Base-by-base conservation (phyloP, 345 rosid genomes). In the Sisymbrium irio region DNA sequence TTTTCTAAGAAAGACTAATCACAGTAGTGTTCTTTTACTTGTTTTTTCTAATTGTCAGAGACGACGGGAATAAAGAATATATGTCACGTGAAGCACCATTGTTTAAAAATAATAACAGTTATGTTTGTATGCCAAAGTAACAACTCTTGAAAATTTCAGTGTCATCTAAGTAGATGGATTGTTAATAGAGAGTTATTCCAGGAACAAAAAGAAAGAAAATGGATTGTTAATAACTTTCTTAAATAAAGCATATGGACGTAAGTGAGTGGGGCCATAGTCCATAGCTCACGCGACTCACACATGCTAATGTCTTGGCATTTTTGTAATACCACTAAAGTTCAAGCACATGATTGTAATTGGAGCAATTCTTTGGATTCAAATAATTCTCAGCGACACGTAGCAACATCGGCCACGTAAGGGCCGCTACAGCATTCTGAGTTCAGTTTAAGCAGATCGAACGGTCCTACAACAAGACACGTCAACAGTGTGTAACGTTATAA, bases 241-340 rank as follows among this genome's bases (percentile, higher is more conserved):
- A 36, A 36, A 9, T 9, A 36, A 36, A 37, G 41, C 41, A 37
- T 2, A 33, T 39, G 42, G 5, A 12, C 5, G 61, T 49, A 45
- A 66, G 73, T 51, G 57, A 66, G 73, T 51, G 57, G 73, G 73
- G 45, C 28, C 69, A 66, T 2, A 30, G 37, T 7, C 67, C 55
- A 37, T 30, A 50, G 67, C 61, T 74, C 78, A 74, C 62, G 73
- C 67, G 55, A 58, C 45, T 59, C 62, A 19, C 79, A 75, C 79
- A 68, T 68, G 79, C 50, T 41, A 36, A 36, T 67, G 55, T 44
- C 19, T 53, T 57, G 25, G 58, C 10, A 53, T 1, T 68, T 15
- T 61, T 27, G 79, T 68, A 61, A 75, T 41, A 66, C 39, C 45
- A 28, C 3, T 42, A 33, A 64, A 64, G 11, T 22, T n/a, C 3